These are phyloP conservation scores for Phaffomyces opuntiae DNA, from an alignment of 805 yeast genomes.

Conservation along the genomic window DNA sequence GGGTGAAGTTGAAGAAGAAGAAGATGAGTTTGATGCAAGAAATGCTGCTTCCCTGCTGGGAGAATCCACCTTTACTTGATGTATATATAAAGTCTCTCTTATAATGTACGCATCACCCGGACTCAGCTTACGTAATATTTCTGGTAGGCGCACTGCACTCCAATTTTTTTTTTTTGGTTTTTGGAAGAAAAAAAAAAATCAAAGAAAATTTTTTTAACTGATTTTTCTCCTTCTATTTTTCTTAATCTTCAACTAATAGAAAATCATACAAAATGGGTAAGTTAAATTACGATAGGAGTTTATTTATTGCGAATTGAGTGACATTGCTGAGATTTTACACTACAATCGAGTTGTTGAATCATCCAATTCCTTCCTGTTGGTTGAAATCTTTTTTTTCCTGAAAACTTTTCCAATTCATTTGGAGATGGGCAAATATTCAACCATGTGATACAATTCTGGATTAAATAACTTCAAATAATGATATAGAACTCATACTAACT, in stretches of 20 bases:
- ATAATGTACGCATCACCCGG: neutral
- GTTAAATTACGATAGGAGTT: conserved; percentile 5
- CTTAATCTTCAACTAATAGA: conserved; percentile 8
- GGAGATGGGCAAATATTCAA: too few relatives aligned
- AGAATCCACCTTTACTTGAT: conserved; percentile 50
- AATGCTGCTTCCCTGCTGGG: conserved; percentile 81
- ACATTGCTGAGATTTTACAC: too few relatives aligned
- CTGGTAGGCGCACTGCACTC: conserved; percentile 2
- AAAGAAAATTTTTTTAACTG: conserved; percentile 8
- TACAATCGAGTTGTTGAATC: too few relatives aligned
- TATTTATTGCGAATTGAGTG: neutral
- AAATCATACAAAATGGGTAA: conserved; percentile 24
- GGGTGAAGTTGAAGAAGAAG: conserved; percentile 20
- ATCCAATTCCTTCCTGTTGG: too few relatives aligned
- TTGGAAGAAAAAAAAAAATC: too few relatives aligned
- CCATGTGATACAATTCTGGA: too few relatives aligned
- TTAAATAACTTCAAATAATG: too few relatives aligned
- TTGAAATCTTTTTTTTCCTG: too few relatives aligned
- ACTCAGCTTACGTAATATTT: neutral
- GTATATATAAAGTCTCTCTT: too few relatives aligned
- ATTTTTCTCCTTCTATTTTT: conserved; percentile 4
- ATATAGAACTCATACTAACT: conserved; percentile 14
- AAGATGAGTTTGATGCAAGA: conserved; percentile 58
- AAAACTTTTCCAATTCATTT: too few relatives aligned
- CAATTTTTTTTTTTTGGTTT: too few relatives aligned